These are phyloP conservation scores for Nowakowskiella sp. DNA, from an alignment of 192 early-diverging fungal genomes.

Conservation along the genomic window DNA sequence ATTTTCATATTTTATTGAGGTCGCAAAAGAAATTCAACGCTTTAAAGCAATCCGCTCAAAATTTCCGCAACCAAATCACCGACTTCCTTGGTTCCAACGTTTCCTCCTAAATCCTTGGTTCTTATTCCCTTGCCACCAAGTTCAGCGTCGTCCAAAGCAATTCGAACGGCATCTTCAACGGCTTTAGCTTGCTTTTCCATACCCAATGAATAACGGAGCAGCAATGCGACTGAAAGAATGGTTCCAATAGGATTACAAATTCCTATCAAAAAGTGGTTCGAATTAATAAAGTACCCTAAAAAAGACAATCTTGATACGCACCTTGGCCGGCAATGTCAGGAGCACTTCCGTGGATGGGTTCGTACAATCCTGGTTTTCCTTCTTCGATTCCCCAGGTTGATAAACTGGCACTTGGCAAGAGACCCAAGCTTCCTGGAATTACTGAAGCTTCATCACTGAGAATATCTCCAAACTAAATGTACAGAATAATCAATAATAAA, in stretches of 20 bases:
- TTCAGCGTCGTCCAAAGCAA: constrained; percentile 78
- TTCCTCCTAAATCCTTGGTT: constrained; percentile 86
- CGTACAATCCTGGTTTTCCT: constrained; percentile 80
- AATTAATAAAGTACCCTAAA: neutral
- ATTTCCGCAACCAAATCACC: constrained; percentile 84
- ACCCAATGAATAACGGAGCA: constrained; percentile 91
- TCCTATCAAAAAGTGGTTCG: constrained; percentile 23
- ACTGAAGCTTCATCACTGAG: constrained; percentile 91
- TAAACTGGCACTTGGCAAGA: constrained; percentile 87
- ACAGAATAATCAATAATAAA: neutral
- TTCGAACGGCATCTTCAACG: constrained; percentile 84
- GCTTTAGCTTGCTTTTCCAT: constrained; percentile 84
- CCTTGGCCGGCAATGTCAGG: constrained; percentile 97
- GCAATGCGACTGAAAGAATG: constrained; percentile 88
- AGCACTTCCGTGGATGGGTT: constrained; percentile 98
- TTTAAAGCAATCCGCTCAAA: constrained; percentile 54
- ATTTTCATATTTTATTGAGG: too few species aligned
- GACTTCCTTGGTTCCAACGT: constrained; percentile 75
- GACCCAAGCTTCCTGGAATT: constrained; percentile 88
- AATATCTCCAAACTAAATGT: constrained; percentile 99
- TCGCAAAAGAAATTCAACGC: constrained; percentile 32
- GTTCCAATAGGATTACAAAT: constrained; percentile 97
- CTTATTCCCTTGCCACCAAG: constrained; percentile 60
- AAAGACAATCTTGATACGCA: constrained; percentile 5
- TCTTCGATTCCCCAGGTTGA: constrained; percentile 74